A percentile compares a stretch with the other conserved stretches of the same genome.
phyloP scores from a whole-genome alignment of 169 alveolate species.

The Fabrea salina region DNA sequence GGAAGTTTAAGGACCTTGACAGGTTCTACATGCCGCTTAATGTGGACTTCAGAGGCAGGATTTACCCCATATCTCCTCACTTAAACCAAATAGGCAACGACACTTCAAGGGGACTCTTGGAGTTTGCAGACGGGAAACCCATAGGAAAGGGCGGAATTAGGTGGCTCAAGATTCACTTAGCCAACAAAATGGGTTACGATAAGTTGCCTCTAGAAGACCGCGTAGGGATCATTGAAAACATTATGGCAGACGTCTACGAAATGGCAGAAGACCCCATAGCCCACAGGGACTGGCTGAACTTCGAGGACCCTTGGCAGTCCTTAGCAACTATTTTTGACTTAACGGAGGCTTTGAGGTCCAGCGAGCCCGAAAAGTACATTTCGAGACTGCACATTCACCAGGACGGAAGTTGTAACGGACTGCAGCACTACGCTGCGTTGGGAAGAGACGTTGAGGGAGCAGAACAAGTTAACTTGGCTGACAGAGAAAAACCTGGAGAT shows the following conservation, averaged over 20 bases:
- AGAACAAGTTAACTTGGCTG: conserved; percentile 89
- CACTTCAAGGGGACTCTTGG: conserved; percentile 91
- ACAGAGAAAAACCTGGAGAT: conserved; percentile 93
- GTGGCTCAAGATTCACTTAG: conserved; percentile 94
- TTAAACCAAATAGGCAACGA: conserved; percentile 94
- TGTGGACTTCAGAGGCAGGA: conserved; percentile 96
- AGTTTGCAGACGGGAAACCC: conserved; percentile 87
- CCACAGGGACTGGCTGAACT: conserved; percentile 79
- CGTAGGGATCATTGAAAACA: conserved; percentile 79
- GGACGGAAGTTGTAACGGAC: conserved; percentile 98
- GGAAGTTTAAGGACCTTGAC: conserved; percentile 73
- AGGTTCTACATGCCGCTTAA: conserved; percentile 95
- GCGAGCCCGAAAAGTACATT: conserved; percentile 79
- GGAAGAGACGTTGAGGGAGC: conserved; percentile 96
- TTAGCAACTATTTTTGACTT: conserved; percentile 88
- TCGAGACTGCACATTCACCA: conserved; percentile 93
- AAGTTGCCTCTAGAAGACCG: conserved; percentile 85
- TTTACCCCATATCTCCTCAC: conserved; percentile 96
- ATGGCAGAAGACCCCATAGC: conserved; percentile 81
- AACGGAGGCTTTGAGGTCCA: conserved; percentile 72
- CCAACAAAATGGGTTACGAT: conserved; percentile 92
- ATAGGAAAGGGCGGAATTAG: conserved; percentile 91
- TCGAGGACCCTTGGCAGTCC: conserved; percentile 95
- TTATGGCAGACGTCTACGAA: conserved; percentile 59
- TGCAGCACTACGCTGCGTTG: conserved; percentile 95